phyloP scores from a whole-genome alignment of 2,329 filamentous ascomycete species.

The Pseudogymnoascus sp. region DNA sequence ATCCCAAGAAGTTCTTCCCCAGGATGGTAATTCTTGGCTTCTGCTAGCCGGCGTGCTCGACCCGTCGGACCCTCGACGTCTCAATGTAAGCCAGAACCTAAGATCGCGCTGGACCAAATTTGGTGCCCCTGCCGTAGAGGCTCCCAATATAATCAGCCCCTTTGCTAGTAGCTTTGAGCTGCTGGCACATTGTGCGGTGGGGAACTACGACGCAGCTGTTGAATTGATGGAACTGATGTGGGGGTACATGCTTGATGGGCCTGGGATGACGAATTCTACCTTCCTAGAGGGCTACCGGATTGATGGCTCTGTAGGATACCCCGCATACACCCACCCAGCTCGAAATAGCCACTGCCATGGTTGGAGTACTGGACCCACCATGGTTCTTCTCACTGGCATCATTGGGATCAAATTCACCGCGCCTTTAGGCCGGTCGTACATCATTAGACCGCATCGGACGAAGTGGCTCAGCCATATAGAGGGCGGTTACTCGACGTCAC shows the following conservation, averaged over 20 bases:
- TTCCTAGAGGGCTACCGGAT: slow-evolving; percentile 31
- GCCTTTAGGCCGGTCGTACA: slow-evolving; percentile 24
- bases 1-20: slow-evolving; percentile 17
- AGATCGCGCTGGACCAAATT: slow-evolving; percentile 36
- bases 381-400: slow-evolving; percentile 23
- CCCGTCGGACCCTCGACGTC: slow-evolving; percentile 15
- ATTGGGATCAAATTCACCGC: slow-evolving; percentile 23
- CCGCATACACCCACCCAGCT: slow-evolving; percentile 29
- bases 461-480: slow-evolving; percentile 17
- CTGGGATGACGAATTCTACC: slow-evolving; percentile 33
- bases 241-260: slow-evolving; percentile 33
- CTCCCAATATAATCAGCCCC: slow-evolving; percentile 33
- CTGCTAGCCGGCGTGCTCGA: slow-evolving; percentile 23
- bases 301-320: slow-evolving; percentile 33
- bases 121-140: slow-evolving; percentile 39
- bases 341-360: slow-evolving; percentile 30
- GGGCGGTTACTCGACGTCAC: slow-evolving; percentile 18
- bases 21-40: slow-evolving; percentile 34
- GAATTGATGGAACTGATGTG: slow-evolving; percentile 36
- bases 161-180: slow-evolving; percentile 38
- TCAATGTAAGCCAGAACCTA: slow-evolving; percentile 31
- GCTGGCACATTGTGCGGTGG: slow-evolving; percentile 35
- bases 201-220: slow-evolving; percentile 31
- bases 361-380: slow-evolving; percentile 30
- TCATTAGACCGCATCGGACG: slow-evolving; percentile 21